These are phyloP conservation scores for Alternaria hordeiaustralica DNA, from an alignment of 2,329 filamentous ascomycete species.

Conservation along the genomic window DNA sequence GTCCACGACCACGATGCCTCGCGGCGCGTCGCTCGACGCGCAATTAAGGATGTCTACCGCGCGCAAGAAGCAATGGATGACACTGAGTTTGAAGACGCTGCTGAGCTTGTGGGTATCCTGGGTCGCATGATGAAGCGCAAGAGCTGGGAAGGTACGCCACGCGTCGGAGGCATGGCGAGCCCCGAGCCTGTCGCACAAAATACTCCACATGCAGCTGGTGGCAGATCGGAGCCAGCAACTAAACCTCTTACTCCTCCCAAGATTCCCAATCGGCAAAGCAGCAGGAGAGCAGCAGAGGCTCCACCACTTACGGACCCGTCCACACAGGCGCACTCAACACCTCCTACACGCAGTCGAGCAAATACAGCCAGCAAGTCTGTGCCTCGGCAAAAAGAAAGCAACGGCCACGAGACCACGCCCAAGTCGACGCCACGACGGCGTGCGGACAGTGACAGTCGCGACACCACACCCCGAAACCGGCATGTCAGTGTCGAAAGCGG, in stretches of 20 bases:
- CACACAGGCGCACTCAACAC: constrained; percentile 27
- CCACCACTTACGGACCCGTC: constrained; percentile 30
- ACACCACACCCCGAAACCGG: constrained; percentile 41
- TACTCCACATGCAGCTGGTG: constrained; percentile 19
- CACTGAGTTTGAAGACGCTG: constrained; percentile 91
- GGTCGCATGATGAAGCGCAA: constrained; percentile 85
- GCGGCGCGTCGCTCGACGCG: constrained; percentile 76
- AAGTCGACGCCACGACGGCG: constrained; percentile 33
- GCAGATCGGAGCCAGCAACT: constrained; percentile 10
- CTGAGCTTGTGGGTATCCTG: constrained; percentile 82
- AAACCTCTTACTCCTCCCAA: constrained; percentile 14
- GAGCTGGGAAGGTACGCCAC: constrained; percentile 48
- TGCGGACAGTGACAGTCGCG: constrained; percentile 36
- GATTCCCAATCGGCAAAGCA: constrained; percentile 28
- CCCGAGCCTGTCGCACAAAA: constrained; percentile 35
- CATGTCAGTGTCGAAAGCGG: constrained; percentile 41
- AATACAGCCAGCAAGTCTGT: constrained; percentile 34
- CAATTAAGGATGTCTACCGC: constrained; percentile 89
- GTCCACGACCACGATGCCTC: constrained; percentile 80
- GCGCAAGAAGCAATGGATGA: constrained; percentile 93
- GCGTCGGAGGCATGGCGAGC: constrained; percentile 38
- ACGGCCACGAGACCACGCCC: constrained; percentile 37
- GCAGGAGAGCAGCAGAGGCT: constrained; percentile 33
- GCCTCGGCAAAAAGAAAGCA: constrained; percentile 26
- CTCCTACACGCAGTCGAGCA: constrained; percentile 34